A percentile compares a stretch with the other conserved stretches of the same genome.
phyloP scores from a whole-genome alignment of 106 monocot genomes.

The Hemerocallis citrina region DNA sequence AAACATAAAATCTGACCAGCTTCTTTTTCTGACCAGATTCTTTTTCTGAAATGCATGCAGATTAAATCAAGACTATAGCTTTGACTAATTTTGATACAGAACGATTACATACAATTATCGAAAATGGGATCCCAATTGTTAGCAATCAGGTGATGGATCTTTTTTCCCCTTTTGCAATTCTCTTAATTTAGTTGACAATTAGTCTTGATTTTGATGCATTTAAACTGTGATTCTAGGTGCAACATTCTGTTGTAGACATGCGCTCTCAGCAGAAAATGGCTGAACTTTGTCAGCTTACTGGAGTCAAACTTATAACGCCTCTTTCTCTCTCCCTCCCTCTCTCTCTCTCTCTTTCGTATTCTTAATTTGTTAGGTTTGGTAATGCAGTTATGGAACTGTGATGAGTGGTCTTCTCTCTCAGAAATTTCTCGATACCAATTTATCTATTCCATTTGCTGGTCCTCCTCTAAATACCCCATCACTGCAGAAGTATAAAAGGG shows the following conservation, averaged over 20 bases:
- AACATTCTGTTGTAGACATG: slow-evolving; percentile 93
- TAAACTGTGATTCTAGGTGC: slow-evolving; percentile 37
- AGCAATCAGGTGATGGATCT: slow-evolving; percentile 68
- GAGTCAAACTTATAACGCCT: slow-evolving; percentile 86
- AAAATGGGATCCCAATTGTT: slow-evolving; percentile 53
- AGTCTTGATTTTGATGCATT: neutral
- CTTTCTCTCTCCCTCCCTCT: slow-evolving; percentile 30
- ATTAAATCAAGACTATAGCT: slow-evolving; percentile 62
- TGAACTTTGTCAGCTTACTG: slow-evolving; percentile 66
- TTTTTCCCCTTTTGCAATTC: neutral
- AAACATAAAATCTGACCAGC: too few species aligned
- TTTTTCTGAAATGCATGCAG: slow-evolving; percentile 22
- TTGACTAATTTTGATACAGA: slow-evolving; percentile 71
- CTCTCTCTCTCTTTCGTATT: slow-evolving; percentile 8
- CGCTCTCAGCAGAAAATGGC: slow-evolving; percentile 86
- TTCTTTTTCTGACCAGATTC: slow-evolving; percentile 2
- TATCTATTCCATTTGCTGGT: slow-evolving; percentile 73
- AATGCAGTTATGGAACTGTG: slow-evolving; percentile 78
- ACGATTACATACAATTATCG: slow-evolving; percentile 38
- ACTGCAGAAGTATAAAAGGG: slow-evolving; percentile 81
- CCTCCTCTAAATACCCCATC: slow-evolving; percentile 80
- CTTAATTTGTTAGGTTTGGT: neutral
- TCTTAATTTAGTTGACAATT: too few species aligned
- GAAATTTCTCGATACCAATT: slow-evolving; percentile 69
- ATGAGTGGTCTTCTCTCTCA: slow-evolving; percentile 89